Conservation (phyloP, 306 rosid species). For the Psophocarpus tetragonolobus region DNA sequence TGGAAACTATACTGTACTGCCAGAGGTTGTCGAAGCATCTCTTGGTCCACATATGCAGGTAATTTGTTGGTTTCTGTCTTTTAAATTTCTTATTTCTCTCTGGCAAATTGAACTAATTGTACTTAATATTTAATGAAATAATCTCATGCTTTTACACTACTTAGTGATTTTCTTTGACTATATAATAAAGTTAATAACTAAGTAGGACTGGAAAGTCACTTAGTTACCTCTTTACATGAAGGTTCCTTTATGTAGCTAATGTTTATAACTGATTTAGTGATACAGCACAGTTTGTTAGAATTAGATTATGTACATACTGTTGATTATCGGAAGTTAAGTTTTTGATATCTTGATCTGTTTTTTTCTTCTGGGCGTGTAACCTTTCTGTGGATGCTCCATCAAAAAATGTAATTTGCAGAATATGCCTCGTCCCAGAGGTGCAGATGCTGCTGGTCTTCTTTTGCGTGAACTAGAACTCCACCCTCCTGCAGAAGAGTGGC, state of each 20-base stretch:
- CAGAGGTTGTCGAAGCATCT: conserved; percentile 98
- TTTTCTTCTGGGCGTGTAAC: conserved; percentile 1
- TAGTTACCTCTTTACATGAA: background rate
- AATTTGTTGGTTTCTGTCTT: conserved; percentile 18
- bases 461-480: conserved; percentile 96
- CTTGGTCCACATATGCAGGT: conserved; percentile 99
- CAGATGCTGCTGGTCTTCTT: conserved; percentile 98
- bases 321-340: conserved; percentile 1
- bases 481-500: conserved; percentile 99
- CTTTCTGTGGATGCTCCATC: background rate
- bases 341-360: conserved; percentile 1
- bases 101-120: conserved; percentile 12
- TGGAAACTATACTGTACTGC: conserved; percentile 94
- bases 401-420: conserved; percentile 53
- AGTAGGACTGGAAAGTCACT: conserved; percentile 7
- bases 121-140: conserved; percentile 23
- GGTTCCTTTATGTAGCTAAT: background rate
- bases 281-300: background rate
- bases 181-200: background rate
- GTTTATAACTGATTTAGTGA: conserved; percentile 25
- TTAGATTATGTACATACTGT: conserved; percentile 8
- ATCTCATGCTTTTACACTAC: background rate
- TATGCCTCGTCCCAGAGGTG: conserved; percentile 99
- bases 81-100: background rate
- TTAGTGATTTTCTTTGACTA: background rate